Base-by-base conservation (phyloP, 1,139 yeast genomes). In the Yamadazyma oceani region DNA sequence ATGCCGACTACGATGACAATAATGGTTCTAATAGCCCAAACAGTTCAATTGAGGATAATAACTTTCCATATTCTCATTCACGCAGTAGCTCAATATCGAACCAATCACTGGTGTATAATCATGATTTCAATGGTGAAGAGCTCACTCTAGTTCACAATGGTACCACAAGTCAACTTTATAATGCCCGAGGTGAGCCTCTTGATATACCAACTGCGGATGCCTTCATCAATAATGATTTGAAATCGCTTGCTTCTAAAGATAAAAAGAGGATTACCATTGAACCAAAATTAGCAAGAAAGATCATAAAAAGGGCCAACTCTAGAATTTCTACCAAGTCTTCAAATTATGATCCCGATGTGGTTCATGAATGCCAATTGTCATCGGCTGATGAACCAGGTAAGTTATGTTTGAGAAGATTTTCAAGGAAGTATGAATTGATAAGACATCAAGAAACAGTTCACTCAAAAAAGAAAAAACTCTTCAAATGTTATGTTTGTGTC, bases 381-480 rank as follows among this genome's bases (percentile, higher is more conserved):
- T 67, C 74, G 1, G 67, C 76, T 6, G 77, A 71, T 44, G 72
- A 66, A 35, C 70, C 73, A 3, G 60, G 82, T 33, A 70, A 74
- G 48, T 73, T 79, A 37, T 90, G 97, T 59, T 68, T 79, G 48
- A 86, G 95, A 53, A 78, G 85, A 45, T 92, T 92, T 58, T 88
- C 97, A 13, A 76, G 98, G 51, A 95, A 96, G 23, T 92, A 92
- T 55, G 98, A 92, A 65, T 73, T 92, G 54, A 85, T 90, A 22
- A 78, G 98, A 53, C 97, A 92, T 61, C 96, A 90, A 63, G 96
- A 92, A 57, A 90, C 97, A 0, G 92, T 92, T 38, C 98, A 92
- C 60, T 92, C 97, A 2, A 74, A 85, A 38, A 85, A 84, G 61
- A 85, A 92, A 62, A 85, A 85, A 54, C 78, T 86, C 37, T 92